Base-by-base conservation (phyloP, 805 yeast species). In the Priceomyces medius region DNA sequence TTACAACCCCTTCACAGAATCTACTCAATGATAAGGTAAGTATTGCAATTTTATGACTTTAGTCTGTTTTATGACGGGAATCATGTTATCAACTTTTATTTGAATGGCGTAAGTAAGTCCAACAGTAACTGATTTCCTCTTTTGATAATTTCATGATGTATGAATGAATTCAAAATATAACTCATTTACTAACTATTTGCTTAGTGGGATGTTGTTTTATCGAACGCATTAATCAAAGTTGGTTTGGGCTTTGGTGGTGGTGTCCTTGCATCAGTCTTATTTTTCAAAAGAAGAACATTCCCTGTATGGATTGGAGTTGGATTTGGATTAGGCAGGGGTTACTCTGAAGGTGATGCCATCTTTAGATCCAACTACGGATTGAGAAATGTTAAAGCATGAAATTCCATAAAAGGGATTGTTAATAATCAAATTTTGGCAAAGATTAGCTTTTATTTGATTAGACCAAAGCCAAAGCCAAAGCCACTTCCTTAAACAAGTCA, bases 271-370 rank as follows among this genome's bases (percentile, higher is more conserved):
- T 88, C 97, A 7, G 95, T 90, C 33, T 68, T 93, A 45, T 69
- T 93, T 43, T 93, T 93, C 76, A 88, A 78, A 66, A 87, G 98
- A 76, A 83, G 98, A 68, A 77, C 96, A 7, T 93, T 89, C 81
- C 99, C 99, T 41, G 98, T 91, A 32, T 90, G 97, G 96, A 68
- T 91, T 47, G 99, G 99, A 51, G 71, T 89, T 50, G 99, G 99
- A 28, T 91, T 93, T 58, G 99, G 99, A 52, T 77, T 90, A 48
- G 99, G 99, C 51, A 85, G 97, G 74, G 97, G 97, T 41, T 93
- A 89, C 68, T 82, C 98, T 46, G 99, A 93, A 73, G 99, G 98
- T 47, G 98, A 93, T 61, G 95, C 97, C 46, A 85, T 90, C 43
- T 91, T 93, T 79, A 84, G 97, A 71, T 78, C 88, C 10, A 61